A percentile compares a stretch with the other conserved stretches of the same genome.
These are phyloP conservation scores for Fistulinella prunicolor DNA, from an alignment of 768 basidiomycete species.

Conservation along the genomic window DNA sequence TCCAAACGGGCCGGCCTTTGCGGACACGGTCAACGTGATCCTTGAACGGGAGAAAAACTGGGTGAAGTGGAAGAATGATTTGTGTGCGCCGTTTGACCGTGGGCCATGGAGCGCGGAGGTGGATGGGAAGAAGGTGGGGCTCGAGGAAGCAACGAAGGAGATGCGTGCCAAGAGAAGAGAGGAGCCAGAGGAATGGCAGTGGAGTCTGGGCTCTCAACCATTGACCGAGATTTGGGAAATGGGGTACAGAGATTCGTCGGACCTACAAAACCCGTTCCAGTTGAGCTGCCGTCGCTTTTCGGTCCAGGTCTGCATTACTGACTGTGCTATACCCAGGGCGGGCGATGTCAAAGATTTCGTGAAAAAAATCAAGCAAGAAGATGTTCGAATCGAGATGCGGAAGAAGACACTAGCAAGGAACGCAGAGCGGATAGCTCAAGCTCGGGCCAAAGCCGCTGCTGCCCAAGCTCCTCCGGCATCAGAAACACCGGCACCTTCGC, in stretches of 20 bases:
- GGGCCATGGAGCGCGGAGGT: constrained; percentile 56
- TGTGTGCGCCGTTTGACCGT: constrained; percentile 77
- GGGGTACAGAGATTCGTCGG: constrained; percentile 64
- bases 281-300: constrained; percentile 35
- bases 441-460: constrained; percentile 43
- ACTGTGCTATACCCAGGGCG: constrained; percentile 40
- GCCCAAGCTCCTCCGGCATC: constrained; percentile 16
- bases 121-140: constrained; percentile 47
- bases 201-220: constrained; percentile 63
- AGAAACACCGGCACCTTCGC: constrained; percentile 18
- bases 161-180: constrained; percentile 53
- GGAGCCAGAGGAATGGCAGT: constrained; percentile 59
- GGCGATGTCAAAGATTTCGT: constrained; percentile 75
- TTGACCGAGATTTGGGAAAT: constrained; percentile 82
- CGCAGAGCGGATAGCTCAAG: constrained; percentile 37
- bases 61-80: constrained; percentile 86
- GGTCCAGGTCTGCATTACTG: neutral
- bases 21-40: constrained; percentile 68
- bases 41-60: constrained; percentile 86
- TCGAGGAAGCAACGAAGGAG: constrained; percentile 60
- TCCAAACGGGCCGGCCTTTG: constrained; percentile 73
- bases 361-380: constrained; percentile 66
- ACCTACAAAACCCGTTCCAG: constrained; percentile 68
- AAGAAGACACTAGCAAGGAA: constrained; percentile 39
- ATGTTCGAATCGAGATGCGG: constrained; percentile 55